Conservation (phyloP, 495 filamentous ascomycete genomes). For the Cercophora sp. region DNA sequence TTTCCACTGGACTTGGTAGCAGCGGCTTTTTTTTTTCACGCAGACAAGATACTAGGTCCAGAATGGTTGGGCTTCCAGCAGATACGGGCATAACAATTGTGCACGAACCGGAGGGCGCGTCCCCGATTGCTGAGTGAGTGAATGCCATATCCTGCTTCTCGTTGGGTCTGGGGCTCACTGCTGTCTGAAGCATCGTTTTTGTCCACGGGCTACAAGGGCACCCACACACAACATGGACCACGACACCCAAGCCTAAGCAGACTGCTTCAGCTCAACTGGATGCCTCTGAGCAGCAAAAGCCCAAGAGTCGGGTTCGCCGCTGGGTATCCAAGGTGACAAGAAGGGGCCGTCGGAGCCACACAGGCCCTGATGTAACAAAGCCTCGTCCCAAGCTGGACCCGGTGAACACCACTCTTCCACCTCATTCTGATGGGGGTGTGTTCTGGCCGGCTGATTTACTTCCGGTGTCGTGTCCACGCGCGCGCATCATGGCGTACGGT, state of each 20-base stretch:
- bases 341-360: no score
- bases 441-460: neutral
- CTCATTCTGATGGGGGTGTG: neutral
- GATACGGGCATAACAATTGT: neutral
- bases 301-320: no score
- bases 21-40: no score
- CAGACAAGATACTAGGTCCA: no score
- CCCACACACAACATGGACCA: neutral
- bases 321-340: no score
- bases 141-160: neutral
- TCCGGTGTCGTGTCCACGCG: neutral
- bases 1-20: no score
- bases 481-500: neutral
- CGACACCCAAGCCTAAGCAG: neutral
- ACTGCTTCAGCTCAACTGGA: neutral
- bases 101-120: neutral
- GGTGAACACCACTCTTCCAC: no score
- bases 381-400: no score
- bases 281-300: no score
- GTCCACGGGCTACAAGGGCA: neutral
- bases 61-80: no score
- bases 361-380: no score
- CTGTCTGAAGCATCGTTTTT: neutral
- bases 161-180: neutral
- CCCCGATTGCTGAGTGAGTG: neutral